phyloP scores from a whole-genome alignment of 805 yeast species.

The Dipodascopsis uninucleata region DNA sequence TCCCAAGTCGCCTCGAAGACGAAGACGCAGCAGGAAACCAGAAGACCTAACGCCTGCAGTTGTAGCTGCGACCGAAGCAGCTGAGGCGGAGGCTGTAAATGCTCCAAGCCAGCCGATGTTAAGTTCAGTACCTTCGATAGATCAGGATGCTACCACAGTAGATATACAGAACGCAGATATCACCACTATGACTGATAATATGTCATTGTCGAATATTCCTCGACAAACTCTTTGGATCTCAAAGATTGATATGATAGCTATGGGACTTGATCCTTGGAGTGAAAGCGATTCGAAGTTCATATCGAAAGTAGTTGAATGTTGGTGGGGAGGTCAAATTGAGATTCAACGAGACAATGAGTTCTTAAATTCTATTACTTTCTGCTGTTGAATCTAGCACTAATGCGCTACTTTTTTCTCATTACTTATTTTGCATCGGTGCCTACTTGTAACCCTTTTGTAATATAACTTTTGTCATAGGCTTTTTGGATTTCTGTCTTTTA shows the following conservation, averaged over 20 bases:
- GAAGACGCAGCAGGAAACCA: neutral
- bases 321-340: slow-evolving; percentile 50
- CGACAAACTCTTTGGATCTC: slow-evolving; percentile 25
- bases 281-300: slow-evolving; percentile 46
- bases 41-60: neutral
- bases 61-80: neutral
- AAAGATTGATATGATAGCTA: slow-evolving; percentile 48
- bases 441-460: no score
- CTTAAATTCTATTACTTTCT: slow-evolving; percentile 32
- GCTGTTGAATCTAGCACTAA: slow-evolving; percentile 34
- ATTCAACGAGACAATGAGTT: slow-evolving; percentile 25
- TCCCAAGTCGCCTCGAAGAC: slow-evolving; percentile 8
- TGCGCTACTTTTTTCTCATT: no score
- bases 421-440: no score
- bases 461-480: slow-evolving; percentile 20
- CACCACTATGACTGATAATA: no score
- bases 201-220: no score
- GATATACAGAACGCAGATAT: no score
- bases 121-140: no score
- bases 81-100: neutral
- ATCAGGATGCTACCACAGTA: no score
- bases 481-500: neutral
- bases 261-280: slow-evolving; percentile 59
- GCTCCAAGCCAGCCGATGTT: neutral
- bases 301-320: slow-evolving; percentile 41